These are phyloP conservation scores for Ogataea thermomethanolica DNA, from an alignment of 805 yeast genomes.

Conservation along the genomic window DNA sequence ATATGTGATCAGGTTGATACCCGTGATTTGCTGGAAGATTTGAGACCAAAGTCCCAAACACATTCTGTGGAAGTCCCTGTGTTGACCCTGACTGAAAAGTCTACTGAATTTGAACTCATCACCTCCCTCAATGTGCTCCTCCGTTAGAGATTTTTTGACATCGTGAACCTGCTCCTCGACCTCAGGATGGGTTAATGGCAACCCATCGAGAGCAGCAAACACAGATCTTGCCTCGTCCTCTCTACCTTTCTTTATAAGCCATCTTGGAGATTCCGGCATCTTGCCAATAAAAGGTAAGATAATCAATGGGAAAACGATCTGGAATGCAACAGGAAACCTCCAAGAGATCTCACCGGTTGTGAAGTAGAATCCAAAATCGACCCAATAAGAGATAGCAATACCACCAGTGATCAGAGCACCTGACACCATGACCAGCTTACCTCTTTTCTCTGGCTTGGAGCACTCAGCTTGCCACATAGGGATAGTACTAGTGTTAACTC, in stretches of 20 bases:
- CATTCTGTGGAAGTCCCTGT: conserved; percentile 47
- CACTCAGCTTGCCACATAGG: conserved; percentile 37
- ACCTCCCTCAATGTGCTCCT: conserved; percentile 22
- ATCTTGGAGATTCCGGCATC: conserved; percentile 44
- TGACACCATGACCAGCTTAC: conserved; percentile 29
- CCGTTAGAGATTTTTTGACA: conserved; percentile 19
- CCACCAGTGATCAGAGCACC: conserved; percentile 30
- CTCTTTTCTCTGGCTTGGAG: conserved; percentile 32
- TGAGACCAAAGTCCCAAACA: conserved; percentile 43
- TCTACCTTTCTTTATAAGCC: conserved; percentile 39
- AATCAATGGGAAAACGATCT: conserved; percentile 24
- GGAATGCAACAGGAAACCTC: conserved; percentile 40
- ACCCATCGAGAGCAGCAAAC: conserved; percentile 40
- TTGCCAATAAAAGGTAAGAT: conserved; percentile 17
- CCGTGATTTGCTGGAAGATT: conserved; percentile 47
- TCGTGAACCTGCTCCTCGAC: conserved; percentile 19
- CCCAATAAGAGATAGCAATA: conserved; percentile 35
- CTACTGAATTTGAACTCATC: conserved; percentile 25
- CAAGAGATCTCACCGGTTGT: conserved; percentile 27
- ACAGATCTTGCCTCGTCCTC: conserved; percentile 42
- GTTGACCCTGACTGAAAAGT: conserved; percentile 40
- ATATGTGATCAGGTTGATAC: conserved; percentile 56
- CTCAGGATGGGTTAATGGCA: conserved; percentile 11
- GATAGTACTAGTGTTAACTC: conserved; percentile 33
- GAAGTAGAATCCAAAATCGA: conserved; percentile 37